A percentile compares a stretch with the other conserved stretches of the same genome.
Evolutionary conservation across 495 filamentous ascomycete species (phyloP).

Genomic region (Annulohypoxylon bovei): DNA sequence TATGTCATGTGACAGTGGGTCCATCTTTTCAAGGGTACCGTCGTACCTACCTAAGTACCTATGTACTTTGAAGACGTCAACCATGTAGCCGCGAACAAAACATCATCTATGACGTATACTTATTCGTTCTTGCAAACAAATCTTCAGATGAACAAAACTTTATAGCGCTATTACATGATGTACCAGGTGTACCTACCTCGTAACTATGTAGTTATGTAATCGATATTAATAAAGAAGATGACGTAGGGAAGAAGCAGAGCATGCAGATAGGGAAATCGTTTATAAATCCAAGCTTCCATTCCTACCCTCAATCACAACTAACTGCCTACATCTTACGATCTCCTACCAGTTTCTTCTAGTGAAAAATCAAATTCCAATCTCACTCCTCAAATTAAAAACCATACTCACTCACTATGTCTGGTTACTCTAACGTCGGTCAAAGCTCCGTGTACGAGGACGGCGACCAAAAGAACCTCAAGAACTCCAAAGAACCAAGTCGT

Average conservation of each 20-base stretch:
- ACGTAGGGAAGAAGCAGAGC: conserved; percentile 17
- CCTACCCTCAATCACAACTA: background rate
- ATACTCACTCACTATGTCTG: conserved; percentile 46
- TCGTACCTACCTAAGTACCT: conserved; percentile 2
- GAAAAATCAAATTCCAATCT: background rate
- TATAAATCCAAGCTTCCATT: conserved; percentile 31
- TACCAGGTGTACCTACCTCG: background rate
- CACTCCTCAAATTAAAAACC: background rate
- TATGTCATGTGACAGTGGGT: no score
- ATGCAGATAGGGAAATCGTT: background rate
- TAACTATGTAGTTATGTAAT: no score
- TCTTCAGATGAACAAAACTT: background rate
- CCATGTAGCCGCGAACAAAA: conserved; percentile 9
- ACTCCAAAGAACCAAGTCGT: conserved; percentile 61
- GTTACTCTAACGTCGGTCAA: conserved; percentile 56
- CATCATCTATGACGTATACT: conserved; percentile 36
- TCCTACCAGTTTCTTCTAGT: background rate
- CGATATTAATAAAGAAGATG: conserved; percentile 29
- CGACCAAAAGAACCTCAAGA: conserved; percentile 74
- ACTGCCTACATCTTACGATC: background rate
- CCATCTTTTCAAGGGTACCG: conserved; percentile 27
- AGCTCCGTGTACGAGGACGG: conserved; percentile 59
- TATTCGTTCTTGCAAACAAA: conserved; percentile 16
- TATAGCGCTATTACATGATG: background rate
- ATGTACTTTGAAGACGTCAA: conserved; percentile 6